Percentiles rank a stretch among this genome's conserved stretches.
Evolutionary conservation across 2,329 filamentous ascomycete species (phyloP).

Genomic region (Fusarium praegraminearum): DNA sequence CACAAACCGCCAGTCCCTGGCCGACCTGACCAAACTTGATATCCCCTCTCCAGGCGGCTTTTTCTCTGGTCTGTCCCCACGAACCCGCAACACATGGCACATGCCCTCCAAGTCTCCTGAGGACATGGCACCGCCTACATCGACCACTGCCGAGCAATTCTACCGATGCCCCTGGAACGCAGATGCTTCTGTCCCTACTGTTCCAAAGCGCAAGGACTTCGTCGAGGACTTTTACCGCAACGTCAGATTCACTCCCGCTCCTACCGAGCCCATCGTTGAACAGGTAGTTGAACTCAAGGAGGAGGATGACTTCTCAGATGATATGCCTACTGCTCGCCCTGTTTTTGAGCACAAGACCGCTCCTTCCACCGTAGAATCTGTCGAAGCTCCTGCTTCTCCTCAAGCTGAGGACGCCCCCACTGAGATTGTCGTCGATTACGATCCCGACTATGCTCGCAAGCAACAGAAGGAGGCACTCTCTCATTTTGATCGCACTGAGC

Average conservation of each 20-base stretch:
- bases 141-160: conserved; percentile 91
- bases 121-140: conserved; percentile 75
- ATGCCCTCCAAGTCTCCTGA: conserved; percentile 66
- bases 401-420: conserved; percentile 68
- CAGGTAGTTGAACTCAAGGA: conserved; percentile 72
- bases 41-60: conserved; percentile 94
- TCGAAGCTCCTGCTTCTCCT: conserved; percentile 56
- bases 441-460: conserved; percentile 79
- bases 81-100: conserved; percentile 85
- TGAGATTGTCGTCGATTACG: conserved; percentile 77
- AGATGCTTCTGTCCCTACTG: conserved; percentile 53
- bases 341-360: conserved; percentile 51
- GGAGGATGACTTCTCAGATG: conserved; percentile 64
- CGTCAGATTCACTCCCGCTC: conserved; percentile 55
- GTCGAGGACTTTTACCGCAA: conserved; percentile 56
- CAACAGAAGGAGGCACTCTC: conserved; percentile 76
- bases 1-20: conserved; percentile 66
- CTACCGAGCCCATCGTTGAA: conserved; percentile 64
- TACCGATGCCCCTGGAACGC: conserved; percentile 85
- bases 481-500: conserved; percentile 85
- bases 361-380: conserved; percentile 49
- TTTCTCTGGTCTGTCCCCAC: conserved; percentile 84
- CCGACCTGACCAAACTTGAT: conserved; percentile 82
- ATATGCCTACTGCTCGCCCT: conserved; percentile 76
- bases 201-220: conserved; percentile 54